These are phyloP conservation scores for Hypoxylon sp. DNA, from an alignment of 2,329 filamentous ascomycete species.

Conservation along the genomic window DNA sequence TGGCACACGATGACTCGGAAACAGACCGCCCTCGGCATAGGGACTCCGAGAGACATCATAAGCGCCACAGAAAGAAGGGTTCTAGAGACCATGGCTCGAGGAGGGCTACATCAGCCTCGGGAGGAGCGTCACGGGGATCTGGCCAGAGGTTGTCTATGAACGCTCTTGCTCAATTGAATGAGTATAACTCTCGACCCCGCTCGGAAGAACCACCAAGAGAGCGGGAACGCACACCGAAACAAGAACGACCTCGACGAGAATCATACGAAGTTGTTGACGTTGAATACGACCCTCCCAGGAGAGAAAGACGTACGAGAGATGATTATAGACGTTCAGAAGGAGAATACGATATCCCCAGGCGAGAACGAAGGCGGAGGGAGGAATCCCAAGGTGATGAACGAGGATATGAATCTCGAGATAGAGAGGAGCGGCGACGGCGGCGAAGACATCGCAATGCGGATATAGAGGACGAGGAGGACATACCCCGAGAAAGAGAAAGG, in stretches of 20 bases:
- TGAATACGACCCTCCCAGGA: constrained; percentile 44
- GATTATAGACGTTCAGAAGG: constrained; percentile 47
- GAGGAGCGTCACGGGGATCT: constrained; percentile 53
- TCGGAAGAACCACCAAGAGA: constrained; percentile 60
- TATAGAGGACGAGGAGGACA: constrained; percentile 43
- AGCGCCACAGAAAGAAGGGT: constrained; percentile 57
- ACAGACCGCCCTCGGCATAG: constrained; percentile 48
- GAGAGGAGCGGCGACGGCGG: constrained; percentile 43
- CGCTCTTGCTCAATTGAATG: constrained; percentile 76
- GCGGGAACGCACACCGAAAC: constrained; percentile 58
- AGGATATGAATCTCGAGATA: constrained; percentile 42
- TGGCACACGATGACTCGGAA: constrained; percentile 55
- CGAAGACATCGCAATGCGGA: constrained; percentile 32
- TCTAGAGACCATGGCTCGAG: constrained; percentile 54
- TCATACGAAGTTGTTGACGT: constrained; percentile 42
- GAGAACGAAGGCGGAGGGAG: constrained; percentile 37
- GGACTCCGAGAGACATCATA: constrained; percentile 51
- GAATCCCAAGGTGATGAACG: constrained; percentile 37
- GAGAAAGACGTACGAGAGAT: constrained; percentile 42
- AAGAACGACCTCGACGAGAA: constrained; percentile 53
- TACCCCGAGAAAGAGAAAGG: constrained; percentile 44
- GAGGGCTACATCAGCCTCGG: constrained; percentile 55
- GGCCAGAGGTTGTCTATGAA: constrained; percentile 62
- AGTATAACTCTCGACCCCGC: constrained; percentile 66
- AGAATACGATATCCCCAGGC: constrained; percentile 45